Evolutionary conservation across 495 filamentous ascomycete species (phyloP), one percentile per base, ranked within the genome.

Genomic region (Penicillium tannophilum): DNA sequence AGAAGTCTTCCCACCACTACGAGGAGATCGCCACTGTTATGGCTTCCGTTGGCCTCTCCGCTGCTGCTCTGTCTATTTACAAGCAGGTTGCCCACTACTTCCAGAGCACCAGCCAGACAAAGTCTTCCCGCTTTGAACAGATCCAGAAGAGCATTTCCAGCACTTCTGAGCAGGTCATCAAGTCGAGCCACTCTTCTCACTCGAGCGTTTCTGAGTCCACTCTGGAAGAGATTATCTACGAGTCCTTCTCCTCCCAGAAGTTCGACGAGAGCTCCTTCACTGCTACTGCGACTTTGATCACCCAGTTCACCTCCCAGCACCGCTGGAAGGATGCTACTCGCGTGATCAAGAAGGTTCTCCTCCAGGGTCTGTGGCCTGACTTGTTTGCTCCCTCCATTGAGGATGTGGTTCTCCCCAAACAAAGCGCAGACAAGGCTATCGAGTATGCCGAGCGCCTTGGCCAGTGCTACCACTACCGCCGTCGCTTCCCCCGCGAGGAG

Each of bases 271-370:
- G 62, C 24, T 71, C 70, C 2, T 65, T 68, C 54, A 64, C 64
- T 39, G 67, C 72, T 12, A 66, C 65, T 8, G 60, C 58, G 31
- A 69, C 69, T 24, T 55, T 76, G 41, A 47, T 72, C 23, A 59
- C 67, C 42, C 58, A 63, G 23, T 76, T 72, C 55, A 58, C 66
- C 12, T 61, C 64, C 3, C 71, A 76, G 63, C 72, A 74, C 59
- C 64, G 71, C 39, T 76, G 72, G 72, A 69, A 70, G 20, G 72
- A 76, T 64, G 72, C 72, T n/a, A 74, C 69, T 16, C 64, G 61
- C 9, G 52, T 67, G 10, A 58, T 73, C 49, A 76, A 76, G 60
- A 65, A 62, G 60, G 68, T 72, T 7, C 56, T 76, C 20, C 56
- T 76, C 17, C 69, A 59, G 7, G 65, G 63, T 36, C 51, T 72